Evolutionary conservation across 2,329 filamentous ascomycete species (phyloP), one percentile per base, ranked within the genome.

Genomic region (Colletotrichum limetticola): DNA sequence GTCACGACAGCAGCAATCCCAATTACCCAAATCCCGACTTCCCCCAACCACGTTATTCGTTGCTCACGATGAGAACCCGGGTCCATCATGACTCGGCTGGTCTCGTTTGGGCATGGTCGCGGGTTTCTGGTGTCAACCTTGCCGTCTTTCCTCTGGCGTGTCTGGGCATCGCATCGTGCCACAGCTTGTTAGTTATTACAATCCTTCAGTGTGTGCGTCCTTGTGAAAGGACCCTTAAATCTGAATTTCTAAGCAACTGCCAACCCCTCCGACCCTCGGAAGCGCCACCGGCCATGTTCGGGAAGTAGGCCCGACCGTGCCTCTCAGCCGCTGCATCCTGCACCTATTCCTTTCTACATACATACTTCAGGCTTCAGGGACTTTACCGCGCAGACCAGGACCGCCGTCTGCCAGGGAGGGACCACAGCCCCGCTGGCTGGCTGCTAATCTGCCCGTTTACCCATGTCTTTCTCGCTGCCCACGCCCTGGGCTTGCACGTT

Each of bases 231-330:
- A 66, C 66, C 71, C 66, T 71, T 37, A 57, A 65, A 28, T 65
- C 32, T 46, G 62, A 53, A 73, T 73, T 73, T 73, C 61, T 71
- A 73, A 73, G 71, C 71, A 37, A 35, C 32, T 12, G 32, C 32
- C 32, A 35, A 24, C 49, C 61, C 57, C 63, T 70, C 70, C 70
- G 66, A 70, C 60, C 32, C 60, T 70, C 70, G 70, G 66, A 72
- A 65, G 61, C 46, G 42, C 60, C n/a, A 28, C 32, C 68, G 68
- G 28, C 56, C n/a, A 32, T n/a, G 5, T 62, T 71, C 63, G 64
- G 68, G 56, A 71, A 68, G 64, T 66, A 71, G 61, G 62, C 62
- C 68, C 68, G 68, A 66, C 56, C 60, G 46, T 71, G 68, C 62
- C 55, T 71, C 46, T 35, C 57, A 52, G 49, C 57, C 62, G 49